Conservation (phyloP, 2,329 filamentous ascomycete species). For the Stagonosporopsis chrysanthemi region DNA sequence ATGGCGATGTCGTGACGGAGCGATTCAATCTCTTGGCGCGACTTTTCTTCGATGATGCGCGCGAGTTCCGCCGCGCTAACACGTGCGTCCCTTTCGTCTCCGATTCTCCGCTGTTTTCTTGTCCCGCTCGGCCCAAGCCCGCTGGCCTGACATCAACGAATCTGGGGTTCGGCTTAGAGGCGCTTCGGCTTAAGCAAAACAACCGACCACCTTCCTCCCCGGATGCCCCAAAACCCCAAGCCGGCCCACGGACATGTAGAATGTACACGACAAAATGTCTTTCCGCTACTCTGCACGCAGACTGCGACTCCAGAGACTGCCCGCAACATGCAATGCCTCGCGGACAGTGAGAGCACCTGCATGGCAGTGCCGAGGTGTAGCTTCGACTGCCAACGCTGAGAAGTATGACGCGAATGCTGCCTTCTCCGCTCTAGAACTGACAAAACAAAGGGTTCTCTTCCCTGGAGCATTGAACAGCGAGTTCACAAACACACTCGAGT, state of each 20-base stretch:
- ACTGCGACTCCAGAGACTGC: slow-evolving; percentile 29
- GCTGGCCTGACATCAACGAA: neutral
- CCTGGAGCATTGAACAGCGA: slow-evolving; percentile 95
- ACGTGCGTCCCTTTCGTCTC: slow-evolving; percentile 31
- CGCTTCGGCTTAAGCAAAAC: slow-evolving; percentile 19
- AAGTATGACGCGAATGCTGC: slow-evolving; percentile 55
- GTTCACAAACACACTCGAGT: slow-evolving; percentile 82
- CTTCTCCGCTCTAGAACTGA: neutral
- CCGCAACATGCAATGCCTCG: slow-evolving; percentile 23
- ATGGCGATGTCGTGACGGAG: slow-evolving; percentile 29
- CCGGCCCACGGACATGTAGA: slow-evolving; percentile 33
- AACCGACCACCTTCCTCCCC: slow-evolving; percentile 22
- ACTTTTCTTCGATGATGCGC: slow-evolving; percentile 31
- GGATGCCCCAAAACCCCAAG: slow-evolving; percentile 32
- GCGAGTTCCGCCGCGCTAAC: slow-evolving; percentile 25
- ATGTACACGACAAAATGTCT: slow-evolving; percentile 39
- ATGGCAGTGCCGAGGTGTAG: slow-evolving; percentile 60
- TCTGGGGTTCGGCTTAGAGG: slow-evolving; percentile 28
- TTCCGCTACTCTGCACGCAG: slow-evolving; percentile 42
- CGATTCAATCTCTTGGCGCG: slow-evolving; percentile 35
- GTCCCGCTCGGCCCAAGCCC: slow-evolving; percentile 4
- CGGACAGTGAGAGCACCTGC: slow-evolving; percentile 22
- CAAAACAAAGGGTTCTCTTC: slow-evolving; percentile 66
- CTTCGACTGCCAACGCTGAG: slow-evolving; percentile 66
- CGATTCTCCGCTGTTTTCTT: neutral